Conservation (phyloP, 1,139 yeast species). For the Suhomyces bribrorum region DNA sequence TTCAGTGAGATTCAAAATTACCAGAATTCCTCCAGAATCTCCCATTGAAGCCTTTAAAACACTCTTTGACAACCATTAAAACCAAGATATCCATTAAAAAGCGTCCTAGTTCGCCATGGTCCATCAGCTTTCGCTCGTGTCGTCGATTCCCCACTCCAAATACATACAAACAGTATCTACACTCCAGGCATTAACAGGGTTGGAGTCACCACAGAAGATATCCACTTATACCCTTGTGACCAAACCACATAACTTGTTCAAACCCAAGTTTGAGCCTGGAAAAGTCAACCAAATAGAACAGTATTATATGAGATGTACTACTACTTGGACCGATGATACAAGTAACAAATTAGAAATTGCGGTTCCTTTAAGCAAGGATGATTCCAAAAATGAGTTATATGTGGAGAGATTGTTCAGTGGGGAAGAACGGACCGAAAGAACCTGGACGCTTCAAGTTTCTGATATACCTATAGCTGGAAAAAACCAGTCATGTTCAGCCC, state of each 20-base stretch:
- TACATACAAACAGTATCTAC: constrained; percentile 47
- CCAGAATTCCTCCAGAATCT: no score
- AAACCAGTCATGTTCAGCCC: constrained; percentile 60
- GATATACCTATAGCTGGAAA: constrained; percentile 92
- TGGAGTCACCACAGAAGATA: constrained; percentile 39
- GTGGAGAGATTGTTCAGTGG: constrained; percentile 37
- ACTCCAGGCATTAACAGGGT: constrained; percentile 48
- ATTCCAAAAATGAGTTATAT: constrained; percentile 20
- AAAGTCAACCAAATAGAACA: constrained; percentile 53
- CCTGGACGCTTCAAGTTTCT: constrained; percentile 68
- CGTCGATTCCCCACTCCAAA: constrained; percentile 43
- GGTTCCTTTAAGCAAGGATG: constrained; percentile 26
- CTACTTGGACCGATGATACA: constrained; percentile 41
- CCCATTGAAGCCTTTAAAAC: no score
- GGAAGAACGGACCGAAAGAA: constrained; percentile 26
- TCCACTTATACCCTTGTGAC: constrained; percentile 47
- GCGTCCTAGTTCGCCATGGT: constrained; percentile 32
- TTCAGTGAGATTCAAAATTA: no score
- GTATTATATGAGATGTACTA: constrained; percentile 46
- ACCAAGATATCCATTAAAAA: neutral
- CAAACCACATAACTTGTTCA: constrained; percentile 45
- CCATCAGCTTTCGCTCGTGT: constrained; percentile 45
- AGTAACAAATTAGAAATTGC: constrained; percentile 28
- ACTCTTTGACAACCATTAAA: no score
- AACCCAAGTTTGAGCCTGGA: constrained; percentile 52